These are phyloP conservation scores for Prunus mira DNA, from an alignment of 306 rosid species.

Conservation along the genomic window DNA sequence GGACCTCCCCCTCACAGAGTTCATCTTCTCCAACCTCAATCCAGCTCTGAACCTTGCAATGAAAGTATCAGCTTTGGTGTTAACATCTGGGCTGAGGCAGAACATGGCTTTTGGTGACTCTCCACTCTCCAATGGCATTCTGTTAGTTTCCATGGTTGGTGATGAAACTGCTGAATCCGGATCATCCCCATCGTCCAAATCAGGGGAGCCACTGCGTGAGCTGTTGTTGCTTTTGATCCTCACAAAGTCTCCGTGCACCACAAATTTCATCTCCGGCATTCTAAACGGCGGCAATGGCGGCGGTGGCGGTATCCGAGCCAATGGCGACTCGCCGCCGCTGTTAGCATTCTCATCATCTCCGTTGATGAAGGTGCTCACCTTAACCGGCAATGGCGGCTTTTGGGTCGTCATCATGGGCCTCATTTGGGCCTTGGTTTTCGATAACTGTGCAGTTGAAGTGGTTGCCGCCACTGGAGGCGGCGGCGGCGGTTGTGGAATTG, in stretches of 20 bases:
- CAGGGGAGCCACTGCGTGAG: conserved; percentile 57
- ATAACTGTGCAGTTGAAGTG: not conserved
- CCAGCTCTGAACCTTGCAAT: conserved; percentile 71
- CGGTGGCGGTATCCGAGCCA: conserved; percentile 54
- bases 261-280: conserved; percentile 42
- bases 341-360: conserved; percentile 25
- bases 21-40: conserved; percentile 67
- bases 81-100: conserved; percentile 74
- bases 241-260: conserved; percentile 66
- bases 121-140: conserved; percentile 10
- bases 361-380: conserved; percentile 19
- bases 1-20: conserved; percentile 57
- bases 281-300: conserved; percentile 70
- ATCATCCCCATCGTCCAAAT: conserved; percentile 40
- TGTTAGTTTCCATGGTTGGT: conserved; percentile 21
- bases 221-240: conserved; percentile 62
- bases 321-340: conserved; percentile 54
- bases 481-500: conserved; percentile 19
- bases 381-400: conserved; percentile 24
- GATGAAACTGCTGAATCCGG: conserved; percentile 28
- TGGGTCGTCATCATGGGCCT: conserved; percentile 20
- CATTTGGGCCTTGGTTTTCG: conserved; percentile 35
- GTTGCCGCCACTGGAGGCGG: conserved; percentile 6
- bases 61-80: conserved; percentile 76
- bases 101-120: conserved; percentile 33